Conservation (phyloP, 768 basidiomycete species). For the Termitomyces sp. region DNA sequence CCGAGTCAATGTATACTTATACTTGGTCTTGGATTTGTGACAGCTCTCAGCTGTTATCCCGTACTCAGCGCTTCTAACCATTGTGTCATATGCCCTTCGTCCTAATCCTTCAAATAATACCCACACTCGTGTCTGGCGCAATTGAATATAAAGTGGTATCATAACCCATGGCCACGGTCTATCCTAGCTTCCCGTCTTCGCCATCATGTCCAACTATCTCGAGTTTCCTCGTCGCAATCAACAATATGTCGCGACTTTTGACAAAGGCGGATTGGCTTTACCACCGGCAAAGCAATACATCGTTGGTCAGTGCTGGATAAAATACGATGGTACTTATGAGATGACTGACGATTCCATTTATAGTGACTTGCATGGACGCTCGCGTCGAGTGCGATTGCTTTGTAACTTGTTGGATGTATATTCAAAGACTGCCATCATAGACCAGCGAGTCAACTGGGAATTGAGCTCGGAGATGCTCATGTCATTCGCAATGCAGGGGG, state of each 20-base stretch:
- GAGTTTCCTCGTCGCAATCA: conserved; percentile 42
- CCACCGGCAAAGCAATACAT: conserved; percentile 35
- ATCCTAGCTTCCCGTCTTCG: neutral
- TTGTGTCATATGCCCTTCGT: neutral
- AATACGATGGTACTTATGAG: neutral
- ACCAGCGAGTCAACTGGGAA: conserved; percentile 56
- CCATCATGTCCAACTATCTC: conserved; percentile 25
- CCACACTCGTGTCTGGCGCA: neutral
- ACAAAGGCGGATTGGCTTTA: conserved; percentile 35
- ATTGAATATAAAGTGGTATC: neutral
- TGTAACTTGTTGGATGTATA: neutral
- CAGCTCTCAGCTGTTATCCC: neutral
- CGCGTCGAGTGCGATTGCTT: conserved; percentile 2
- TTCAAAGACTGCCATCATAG: conserved; percentile 29
- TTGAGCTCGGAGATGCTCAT: conserved; percentile 68
- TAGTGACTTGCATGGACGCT: conserved; percentile 2
- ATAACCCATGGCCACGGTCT: neutral
- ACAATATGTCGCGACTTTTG: conserved; percentile 44
- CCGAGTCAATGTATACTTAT: no score
- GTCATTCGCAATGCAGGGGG: conserved; percentile 77
- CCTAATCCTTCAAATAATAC: neutral
- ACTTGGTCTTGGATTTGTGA: neutral
- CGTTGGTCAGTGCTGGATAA: neutral
- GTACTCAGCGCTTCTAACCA: neutral
- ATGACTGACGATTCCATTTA: neutral